Percentiles rank a stretch among this genome's conserved stretches.
Evolutionary conservation across 768 basidiomycete species (phyloP).

Genomic region (Porphyrellus cyaneotinctus): DNA sequence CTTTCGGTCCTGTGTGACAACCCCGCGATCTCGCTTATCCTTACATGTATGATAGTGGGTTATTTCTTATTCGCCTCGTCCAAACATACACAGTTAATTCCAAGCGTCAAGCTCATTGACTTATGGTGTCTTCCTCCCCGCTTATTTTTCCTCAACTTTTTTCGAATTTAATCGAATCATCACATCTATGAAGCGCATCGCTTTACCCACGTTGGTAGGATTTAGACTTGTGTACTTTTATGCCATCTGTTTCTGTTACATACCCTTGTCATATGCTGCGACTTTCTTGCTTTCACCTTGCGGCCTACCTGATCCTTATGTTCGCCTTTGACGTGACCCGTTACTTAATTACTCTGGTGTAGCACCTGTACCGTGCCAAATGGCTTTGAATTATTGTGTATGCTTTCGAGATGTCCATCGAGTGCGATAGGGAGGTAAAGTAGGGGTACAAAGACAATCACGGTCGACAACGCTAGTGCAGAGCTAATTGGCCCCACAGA

Average conservation of each 20-base stretch:
- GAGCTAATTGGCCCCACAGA: slow-evolving; percentile 63
- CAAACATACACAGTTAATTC: not conserved
- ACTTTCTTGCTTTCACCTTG: slow-evolving; percentile 10
- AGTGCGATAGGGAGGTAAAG: not conserved
- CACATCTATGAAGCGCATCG: slow-evolving; percentile 7
- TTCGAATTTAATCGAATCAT: slow-evolving; percentile 1
- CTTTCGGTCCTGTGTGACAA: slow-evolving; percentile 31
- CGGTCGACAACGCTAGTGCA: not conserved
- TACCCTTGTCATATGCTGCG: slow-evolving; percentile 11
- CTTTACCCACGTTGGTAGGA: slow-evolving; percentile 19
- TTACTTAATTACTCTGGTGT: slow-evolving; percentile 18
- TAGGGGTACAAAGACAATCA: slow-evolving; percentile 9
- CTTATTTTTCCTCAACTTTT: slow-evolving; percentile 1
- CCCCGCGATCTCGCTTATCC: not conserved
- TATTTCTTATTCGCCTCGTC: slow-evolving; percentile 2
- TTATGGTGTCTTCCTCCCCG: not conserved
- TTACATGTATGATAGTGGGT: slow-evolving; percentile 14
- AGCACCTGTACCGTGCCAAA: slow-evolving; percentile 15
- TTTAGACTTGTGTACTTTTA: slow-evolving; percentile 20
- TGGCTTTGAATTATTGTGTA: slow-evolving; percentile 10
- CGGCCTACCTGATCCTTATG: not conserved
- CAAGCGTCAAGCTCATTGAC: not conserved
- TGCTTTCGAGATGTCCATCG: not conserved
- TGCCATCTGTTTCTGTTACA: slow-evolving; percentile 2
- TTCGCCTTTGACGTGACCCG: slow-evolving; percentile 3